Percentiles rank a stretch among this genome's conserved stretches.
Evolutionary conservation across 2,329 filamentous ascomycete species (phyloP).

Genomic region (Trichoderma simmonsii): DNA sequence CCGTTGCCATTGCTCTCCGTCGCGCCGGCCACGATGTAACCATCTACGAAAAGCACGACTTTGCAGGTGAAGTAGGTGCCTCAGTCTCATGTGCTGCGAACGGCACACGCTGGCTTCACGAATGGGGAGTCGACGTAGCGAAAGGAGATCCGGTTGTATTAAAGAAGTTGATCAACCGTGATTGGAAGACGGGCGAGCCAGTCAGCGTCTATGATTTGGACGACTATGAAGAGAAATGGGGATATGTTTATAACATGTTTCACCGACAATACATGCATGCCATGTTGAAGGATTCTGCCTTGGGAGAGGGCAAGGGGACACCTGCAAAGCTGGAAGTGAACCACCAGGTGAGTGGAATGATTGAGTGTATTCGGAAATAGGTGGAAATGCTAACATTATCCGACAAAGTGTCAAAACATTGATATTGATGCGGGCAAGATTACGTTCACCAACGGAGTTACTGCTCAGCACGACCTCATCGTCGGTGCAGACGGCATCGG

Average conservation of each 20-base stretch:
- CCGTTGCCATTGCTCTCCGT: conserved; percentile 44
- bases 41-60: conserved; percentile 65
- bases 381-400: neutral
- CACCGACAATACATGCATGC: conserved; percentile 66
- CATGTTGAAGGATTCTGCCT: conserved; percentile 61
- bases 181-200: conserved; percentile 67
- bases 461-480: conserved; percentile 55
- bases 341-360: conserved; percentile 41
- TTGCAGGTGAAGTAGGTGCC: conserved; percentile 64
- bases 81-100: conserved; percentile 68
- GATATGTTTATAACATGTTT: conserved; percentile 66
- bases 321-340: conserved; percentile 56
- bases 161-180: conserved; percentile 63
- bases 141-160: conserved; percentile 65
- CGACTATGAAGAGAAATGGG: conserved; percentile 65
- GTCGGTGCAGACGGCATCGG: conserved; percentile 67
- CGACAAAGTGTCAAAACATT: conserved; percentile 43
- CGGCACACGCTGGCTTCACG: conserved; percentile 65
- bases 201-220: conserved; percentile 61
- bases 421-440: conserved; percentile 50
- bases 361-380: too few species aligned
- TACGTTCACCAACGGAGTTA: conserved; percentile 51
- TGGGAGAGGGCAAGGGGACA: conserved; percentile 51
- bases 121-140: conserved; percentile 63
- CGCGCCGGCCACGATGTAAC: conserved; percentile 49